Evolutionary conservation across 2,329 filamentous ascomycete species (phyloP), one percentile per base, ranked within the genome.

Genomic region (Aspergillus glaucus): DNA sequence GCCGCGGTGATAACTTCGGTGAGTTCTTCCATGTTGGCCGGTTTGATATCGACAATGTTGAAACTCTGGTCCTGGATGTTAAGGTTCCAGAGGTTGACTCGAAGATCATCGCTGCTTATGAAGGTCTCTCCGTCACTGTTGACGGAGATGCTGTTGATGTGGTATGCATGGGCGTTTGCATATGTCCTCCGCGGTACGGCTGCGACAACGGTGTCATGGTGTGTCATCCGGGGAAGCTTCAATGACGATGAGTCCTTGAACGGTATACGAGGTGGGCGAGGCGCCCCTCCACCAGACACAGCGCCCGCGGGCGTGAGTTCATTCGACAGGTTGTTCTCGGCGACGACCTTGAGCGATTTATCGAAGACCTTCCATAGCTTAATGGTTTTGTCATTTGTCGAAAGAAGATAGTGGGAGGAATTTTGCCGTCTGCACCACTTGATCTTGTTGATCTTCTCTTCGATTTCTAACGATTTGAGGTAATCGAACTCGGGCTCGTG

Each of bases 371-470:
- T 98, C 93, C 93, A 98, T 59, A 98, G 79, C 78, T 98, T 98
- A 80, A 98, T 98, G 39, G 93, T 98, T 79, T 98, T 98, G 78
- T 98, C 93, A 69, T 98, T 98, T 62, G 93, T 98, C 40, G 93
- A 97, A 49, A 98, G 82, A 46, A 98, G 83, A 72, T 95, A 98
- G 75, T 98, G 93, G 48, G 93, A 97, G 53, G 92, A 88, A 78
- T 98, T 98, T 74, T 97, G 92, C 73, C 93, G 86, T 67, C 87
- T 85, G 72, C 93, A 98, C 93, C 93, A 98, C 74, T 97, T 98
- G 76, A 98, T 98, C 79, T 98, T 98, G 81, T 98, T 98, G 80
- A 98, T 98, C 78, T 98, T 98, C 75, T 98, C 93, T 79, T 98
- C 93, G 66, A 98, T 98, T 74, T 98, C 93, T 61, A 98, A 81